Base-by-base conservation (phyloP, 78 protist genomes). In the Thecamonas trahens region DNA sequence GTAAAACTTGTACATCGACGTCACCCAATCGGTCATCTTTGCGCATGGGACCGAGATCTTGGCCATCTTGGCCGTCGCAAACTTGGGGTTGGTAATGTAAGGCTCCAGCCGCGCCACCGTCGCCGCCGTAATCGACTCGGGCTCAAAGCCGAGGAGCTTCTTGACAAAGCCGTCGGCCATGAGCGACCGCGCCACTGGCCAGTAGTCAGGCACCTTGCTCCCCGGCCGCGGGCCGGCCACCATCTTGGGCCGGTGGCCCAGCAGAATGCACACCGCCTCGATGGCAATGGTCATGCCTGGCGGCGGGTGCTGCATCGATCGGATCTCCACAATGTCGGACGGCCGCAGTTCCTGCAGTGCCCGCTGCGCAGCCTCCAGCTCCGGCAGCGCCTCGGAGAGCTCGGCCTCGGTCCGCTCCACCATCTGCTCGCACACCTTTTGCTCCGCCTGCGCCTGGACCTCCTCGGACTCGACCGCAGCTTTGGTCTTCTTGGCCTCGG, bases 291-390 rank as follows among this genome's bases (percentile, higher is more conserved):
- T 47, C 39, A 93, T 87, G 24, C 76, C 79, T 28, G 47, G 45
- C 3, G 97, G 97, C 45, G 97, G 97, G 22, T 29, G n/a, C 31
- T 58, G 28, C 63, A 88, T 59, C n/a, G 87, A 29, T 55, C 74
- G 59, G 26, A 92, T 53, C 61, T 78, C 90, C 7, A 47, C 31
- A 35, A 89, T 62, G 44, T 86, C 82, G 17, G 22, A 22, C 64
- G 61, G 74, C 60, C 35, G 47, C 24, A 92, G 71, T 24, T 61
- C 31, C 39, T 83, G 55, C 20, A 88, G 72, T 20, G 91, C 91
- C 9, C 66, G 37, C 26, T 59, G 45, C 11, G 96, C 92, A 11
- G 69, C 71, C 9, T 79, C 39, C 34, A 83, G 71, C 14, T 71
- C 72, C 11, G 94, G 94, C 28, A 74, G 29, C 26, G 94, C 97